These are phyloP conservation scores for Xeromyces bisporus DNA, from an alignment of 495 filamentous ascomycete species.

Conservation along the genomic window DNA sequence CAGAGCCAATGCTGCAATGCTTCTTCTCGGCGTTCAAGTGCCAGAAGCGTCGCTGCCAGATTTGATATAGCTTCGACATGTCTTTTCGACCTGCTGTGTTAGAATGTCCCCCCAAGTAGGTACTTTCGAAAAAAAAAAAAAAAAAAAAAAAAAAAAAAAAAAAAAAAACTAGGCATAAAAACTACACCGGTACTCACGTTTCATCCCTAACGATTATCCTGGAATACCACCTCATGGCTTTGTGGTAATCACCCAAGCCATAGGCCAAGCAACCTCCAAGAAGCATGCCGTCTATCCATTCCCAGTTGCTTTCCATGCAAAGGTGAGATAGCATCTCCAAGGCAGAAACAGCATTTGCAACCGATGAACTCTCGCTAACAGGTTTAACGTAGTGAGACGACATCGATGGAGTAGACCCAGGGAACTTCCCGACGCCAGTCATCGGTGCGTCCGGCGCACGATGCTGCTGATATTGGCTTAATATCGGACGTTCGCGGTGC, in stretches of 20 bases:
- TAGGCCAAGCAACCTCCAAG: slow-evolving; percentile 88
- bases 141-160: background rate
- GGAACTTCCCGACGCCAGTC: slow-evolving; percentile 14
- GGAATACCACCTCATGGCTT: slow-evolving; percentile 76
- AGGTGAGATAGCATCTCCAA: slow-evolving; percentile 66
- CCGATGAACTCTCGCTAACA: slow-evolving; percentile 19
- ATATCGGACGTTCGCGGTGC: slow-evolving; percentile 13
- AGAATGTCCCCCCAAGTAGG: slow-evolving; percentile 3
- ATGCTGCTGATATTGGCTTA: slow-evolving; percentile 15
- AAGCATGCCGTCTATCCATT: slow-evolving; percentile 91
- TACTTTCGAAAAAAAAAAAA: background rate
- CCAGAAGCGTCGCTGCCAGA: slow-evolving; percentile 73
- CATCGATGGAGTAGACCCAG: slow-evolving; percentile 15
- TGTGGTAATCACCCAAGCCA: slow-evolving; percentile 73
- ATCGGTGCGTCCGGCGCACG: slow-evolving; percentile 14
- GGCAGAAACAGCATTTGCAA: slow-evolving; percentile 42
- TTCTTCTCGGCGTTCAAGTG: slow-evolving; percentile 64
- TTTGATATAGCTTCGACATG: slow-evolving; percentile 95
- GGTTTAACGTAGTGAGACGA: slow-evolving; percentile 16
- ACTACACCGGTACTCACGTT: slow-evolving; percentile 35
- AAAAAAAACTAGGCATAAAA: background rate
- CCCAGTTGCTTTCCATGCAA: slow-evolving; percentile 76
- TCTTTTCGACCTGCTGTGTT: slow-evolving; percentile 20
- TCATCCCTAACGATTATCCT: slow-evolving; percentile 69
- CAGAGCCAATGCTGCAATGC: slow-evolving; percentile 75